These are phyloP conservation scores for Lonicera japonica DNA, from an alignment of 129 eudicot genomes.

Conservation along the genomic window DNA sequence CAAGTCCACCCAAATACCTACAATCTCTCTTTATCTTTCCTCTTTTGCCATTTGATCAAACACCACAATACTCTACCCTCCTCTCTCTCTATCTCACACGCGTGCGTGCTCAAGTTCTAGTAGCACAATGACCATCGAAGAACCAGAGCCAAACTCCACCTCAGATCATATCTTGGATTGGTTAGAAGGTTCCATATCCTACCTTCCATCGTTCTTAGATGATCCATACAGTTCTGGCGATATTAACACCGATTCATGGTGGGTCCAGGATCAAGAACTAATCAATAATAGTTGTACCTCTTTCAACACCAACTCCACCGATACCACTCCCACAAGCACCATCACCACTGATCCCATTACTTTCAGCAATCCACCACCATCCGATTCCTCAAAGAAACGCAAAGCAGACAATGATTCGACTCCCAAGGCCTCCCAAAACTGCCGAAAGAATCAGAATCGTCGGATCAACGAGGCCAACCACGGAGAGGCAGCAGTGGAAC, in stretches of 20 bases:
- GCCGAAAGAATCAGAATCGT: slow-evolving; percentile 31
- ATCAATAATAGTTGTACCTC: slow-evolving; percentile 31
- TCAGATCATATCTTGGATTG: slow-evolving; percentile 51
- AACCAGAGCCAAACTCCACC: slow-evolving; percentile 38
- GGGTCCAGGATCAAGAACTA: slow-evolving; percentile 43
- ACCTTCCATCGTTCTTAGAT: slow-evolving; percentile 50
- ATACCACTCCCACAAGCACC: slow-evolving; percentile 30
- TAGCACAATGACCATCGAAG: slow-evolving; percentile 41
- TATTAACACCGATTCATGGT: slow-evolving; percentile 47
- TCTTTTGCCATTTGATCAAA: slow-evolving; percentile 17
- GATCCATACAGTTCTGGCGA: slow-evolving; percentile 44
- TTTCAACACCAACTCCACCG: slow-evolving; percentile 24
- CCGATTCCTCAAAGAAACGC: slow-evolving; percentile 51
- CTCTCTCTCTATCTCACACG: too few relatives aligned
- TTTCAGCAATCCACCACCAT: slow-evolving; percentile 20
- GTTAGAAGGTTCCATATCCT: slow-evolving; percentile 50
- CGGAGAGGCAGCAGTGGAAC: slow-evolving; percentile 16
- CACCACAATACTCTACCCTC: slow-evolving; percentile 20
- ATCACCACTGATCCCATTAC: slow-evolving; percentile 17
- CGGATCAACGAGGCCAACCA: slow-evolving; percentile 19
- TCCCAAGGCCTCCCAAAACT: slow-evolving; percentile 12
- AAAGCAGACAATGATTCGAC: slow-evolving; percentile 26
- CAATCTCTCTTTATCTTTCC: slow-evolving; percentile 16
- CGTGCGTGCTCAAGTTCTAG: slow-evolving; percentile 14
- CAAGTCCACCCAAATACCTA: neutral